Evolutionary conservation across 1,139 yeast genomes (phyloP).

Genomic region (Saccharomyces hybrid): DNA sequence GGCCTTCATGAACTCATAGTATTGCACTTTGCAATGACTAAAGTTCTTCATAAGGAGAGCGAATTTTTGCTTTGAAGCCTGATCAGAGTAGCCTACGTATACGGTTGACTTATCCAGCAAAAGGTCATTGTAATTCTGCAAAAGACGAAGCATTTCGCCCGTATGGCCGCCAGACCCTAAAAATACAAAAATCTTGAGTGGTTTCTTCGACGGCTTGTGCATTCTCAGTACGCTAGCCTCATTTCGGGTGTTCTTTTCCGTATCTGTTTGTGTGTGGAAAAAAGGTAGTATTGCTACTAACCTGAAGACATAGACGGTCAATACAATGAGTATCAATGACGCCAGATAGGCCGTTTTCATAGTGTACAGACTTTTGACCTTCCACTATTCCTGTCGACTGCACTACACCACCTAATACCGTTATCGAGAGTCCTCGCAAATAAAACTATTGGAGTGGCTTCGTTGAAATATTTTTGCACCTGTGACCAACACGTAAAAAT

Average conservation of each 20-base stretch:
- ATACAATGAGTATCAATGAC: slow-evolving; percentile 5
- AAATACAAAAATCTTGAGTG: slow-evolving; percentile 38
- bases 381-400: not conserved
- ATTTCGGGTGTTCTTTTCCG: not conserved
- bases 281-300: slow-evolving; percentile 13
- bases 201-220: slow-evolving; percentile 1
- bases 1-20: slow-evolving; percentile 56
- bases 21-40: slow-evolving; percentile 24
- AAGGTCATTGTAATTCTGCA: slow-evolving; percentile 37
- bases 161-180: slow-evolving; percentile 93
- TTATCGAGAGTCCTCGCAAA: not conserved
- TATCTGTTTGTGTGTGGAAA: slow-evolving; percentile 3
- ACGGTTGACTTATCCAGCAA: slow-evolving; percentile 19
- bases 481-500: not conserved
- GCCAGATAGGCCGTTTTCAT: slow-evolving; percentile 3
- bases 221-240: not conserved
- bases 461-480: not conserved
- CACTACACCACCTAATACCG: not conserved
- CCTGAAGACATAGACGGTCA: slow-evolving; percentile 8
- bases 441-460: not conserved
- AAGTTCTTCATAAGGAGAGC: slow-evolving; percentile 35
- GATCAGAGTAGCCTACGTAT: slow-evolving; percentile 29
- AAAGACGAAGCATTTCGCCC: slow-evolving; percentile 80
- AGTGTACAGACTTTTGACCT: not conserved
- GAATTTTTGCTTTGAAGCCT: slow-evolving; percentile 19